Evolutionary conservation across 1,284 basidiomycete genomes (phyloP), one percentile per base, ranked within the genome.

Genomic region (Anthracocystis walkeri): DNA sequence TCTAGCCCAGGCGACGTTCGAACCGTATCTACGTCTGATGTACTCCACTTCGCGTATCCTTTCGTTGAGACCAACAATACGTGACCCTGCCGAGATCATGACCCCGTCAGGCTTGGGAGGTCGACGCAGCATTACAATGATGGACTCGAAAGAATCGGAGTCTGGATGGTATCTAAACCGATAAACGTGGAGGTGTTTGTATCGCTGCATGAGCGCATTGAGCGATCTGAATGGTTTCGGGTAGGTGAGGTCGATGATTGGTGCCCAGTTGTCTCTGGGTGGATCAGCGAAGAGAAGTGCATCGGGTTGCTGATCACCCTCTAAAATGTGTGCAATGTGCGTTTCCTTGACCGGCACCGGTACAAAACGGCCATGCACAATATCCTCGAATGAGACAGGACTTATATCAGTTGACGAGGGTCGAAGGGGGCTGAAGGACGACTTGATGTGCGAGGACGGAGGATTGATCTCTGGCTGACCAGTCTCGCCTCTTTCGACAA

Each of bases 221-320:
- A 68, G 55, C 6, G 65, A 53, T 10, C 38, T 14, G 20, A 49
- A 62, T 8, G 65, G 14, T 18, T 16, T 48, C 4, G 65, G 59
- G 2, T 62, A 41, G 3, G 65, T 68, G 8, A 68, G 44, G 12
- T 68, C 65, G 45, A 68, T 35, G 38, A 68, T 68, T 21, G 65
- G 65, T 11, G 58, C 65, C 29, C 18, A 48, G 1, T 16, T 23
- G 3, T 3, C 1, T 27, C 21, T 4, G 8, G 58, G 44, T 10
- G 35, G 49, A n/a, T 68, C 65, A 4, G 59, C 14, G 12, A 68
- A 50, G 18, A 68, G 42, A 18, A 62, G 25, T 0, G 65, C 54
- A 40, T 44, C 18, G 2, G 59, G 45, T 21, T 58, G 20, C 2
- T 42, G 14, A 0, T 68, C 42, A 20, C 38, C 59, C 7, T 41